Percentiles rank a stretch among this genome's conserved stretches.
Evolutionary conservation across 441 rosid genomes (phyloP).

Genomic region (Biscutella laevigata): DNA sequence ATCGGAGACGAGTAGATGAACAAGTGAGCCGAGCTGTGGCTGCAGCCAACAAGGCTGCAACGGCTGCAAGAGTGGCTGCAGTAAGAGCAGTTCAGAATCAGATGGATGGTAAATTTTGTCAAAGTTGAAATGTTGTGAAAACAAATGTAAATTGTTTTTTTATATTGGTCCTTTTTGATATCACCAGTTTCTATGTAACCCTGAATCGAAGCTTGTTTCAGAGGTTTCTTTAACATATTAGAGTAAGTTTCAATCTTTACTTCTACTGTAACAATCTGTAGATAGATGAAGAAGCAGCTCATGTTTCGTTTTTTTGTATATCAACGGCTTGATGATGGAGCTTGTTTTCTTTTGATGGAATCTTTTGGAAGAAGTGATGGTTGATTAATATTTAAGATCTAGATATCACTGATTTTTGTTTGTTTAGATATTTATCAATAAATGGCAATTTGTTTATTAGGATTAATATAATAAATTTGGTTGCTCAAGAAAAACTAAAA

Average conservation of each 20-base stretch:
- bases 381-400: conserved; percentile 24
- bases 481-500: conserved; percentile 13
- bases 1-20: conserved; percentile 53
- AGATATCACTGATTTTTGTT: conserved; percentile 26
- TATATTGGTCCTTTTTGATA: neutral
- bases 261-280: conserved; percentile 15
- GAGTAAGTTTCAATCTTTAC: conserved; percentile 7
- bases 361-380: conserved; percentile 26
- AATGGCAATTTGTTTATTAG: conserved; percentile 6
- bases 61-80: conserved; percentile 92
- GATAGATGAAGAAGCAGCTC: conserved; percentile 1
- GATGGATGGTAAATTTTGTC: conserved; percentile 85
- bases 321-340: conserved; percentile 19
- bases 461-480: neutral
- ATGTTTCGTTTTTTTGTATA: neutral
- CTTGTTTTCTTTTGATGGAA: conserved; percentile 9
- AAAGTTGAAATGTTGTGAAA: conserved; percentile 22
- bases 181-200: conserved; percentile 22
- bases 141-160: conserved; percentile 16
- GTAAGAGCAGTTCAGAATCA: conserved; percentile 85
- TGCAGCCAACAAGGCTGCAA: conserved; percentile 78
- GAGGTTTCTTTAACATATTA: conserved; percentile 19
- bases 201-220: conserved; percentile 24
- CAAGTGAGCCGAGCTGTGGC: conserved; percentile 58
- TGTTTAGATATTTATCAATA: neutral